Base-by-base conservation (phyloP, 495 filamentous ascomycete genomes). In the Hypoxylon rickii region DNA sequence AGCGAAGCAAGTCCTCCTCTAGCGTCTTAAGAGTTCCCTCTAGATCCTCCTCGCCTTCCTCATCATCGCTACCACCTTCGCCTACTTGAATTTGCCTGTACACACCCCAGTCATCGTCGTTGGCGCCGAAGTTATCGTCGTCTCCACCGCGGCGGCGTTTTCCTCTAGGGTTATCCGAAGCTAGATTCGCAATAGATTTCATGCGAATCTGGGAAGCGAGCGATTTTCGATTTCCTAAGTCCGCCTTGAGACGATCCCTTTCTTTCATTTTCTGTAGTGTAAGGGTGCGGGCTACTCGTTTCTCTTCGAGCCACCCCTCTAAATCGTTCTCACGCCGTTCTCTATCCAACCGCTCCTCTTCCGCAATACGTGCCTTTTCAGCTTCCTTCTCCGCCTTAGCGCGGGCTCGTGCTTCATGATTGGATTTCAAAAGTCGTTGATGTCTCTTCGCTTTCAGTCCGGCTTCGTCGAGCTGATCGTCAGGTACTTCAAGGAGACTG, bases 111-210 rank as follows among this genome's bases (percentile, higher is more conserved):
- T 98, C 94, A 50, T 93, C 90, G 61, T 98, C 94, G 66, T 98
- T 94, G 26, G 93, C 92, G 49, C 94, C 94, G 67, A 98, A 98
- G 51, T 88, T 89, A 66, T 98, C 94, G 63, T 98, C 94, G 61
- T 88, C 75, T 17, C 72, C 77, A 13, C 87, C 87, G 8, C 89
- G 81, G 18, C 94, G 82, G 31, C 92, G 83, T 66, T 93, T 93
- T 3, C 73, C 75, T 5, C 77, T 72, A 0, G 93, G 92, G 15
- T 85, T 85, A 71, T 98, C 94, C 0, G 92, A 91, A 12, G 94
- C 94, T 1, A 98, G 86, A 61, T 96, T 96, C 33, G 94, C 95
- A n/a, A 98, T 87, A 12, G 84, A 90, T 73, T 97, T 97, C 94
- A 98, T 98, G 21, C 94, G 89, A 76, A 94, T 91, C 64, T 97